Conservation (phyloP, 805 yeast genomes). For the Naumovozyma castellii region DNA sequence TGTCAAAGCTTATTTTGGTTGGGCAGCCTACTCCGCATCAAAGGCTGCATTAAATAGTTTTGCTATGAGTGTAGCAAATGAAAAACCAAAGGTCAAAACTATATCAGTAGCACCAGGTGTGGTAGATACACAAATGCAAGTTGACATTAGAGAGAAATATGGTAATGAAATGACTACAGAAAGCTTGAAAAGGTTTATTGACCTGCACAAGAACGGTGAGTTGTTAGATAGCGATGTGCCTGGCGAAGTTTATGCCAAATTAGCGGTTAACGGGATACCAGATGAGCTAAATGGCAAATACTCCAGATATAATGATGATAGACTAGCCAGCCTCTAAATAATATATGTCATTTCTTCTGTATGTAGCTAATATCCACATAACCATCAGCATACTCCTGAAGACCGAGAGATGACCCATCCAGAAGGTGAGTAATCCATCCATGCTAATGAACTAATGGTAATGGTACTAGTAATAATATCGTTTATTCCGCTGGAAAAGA, state of each 20-base stretch:
- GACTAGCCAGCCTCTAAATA: conserved; percentile 4
- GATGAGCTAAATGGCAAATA: conserved; percentile 55
- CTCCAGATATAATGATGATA: conserved; percentile 47
- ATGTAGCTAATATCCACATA: not conserved
- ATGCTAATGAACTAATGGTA: no score
- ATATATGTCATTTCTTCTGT: not conserved
- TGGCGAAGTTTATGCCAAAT: conserved; percentile 55
- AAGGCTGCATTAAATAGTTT: conserved; percentile 87
- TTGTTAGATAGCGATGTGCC: conserved; percentile 65
- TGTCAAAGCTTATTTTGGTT: conserved; percentile 36
- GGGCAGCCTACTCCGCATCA: conserved; percentile 89
- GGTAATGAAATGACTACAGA: conserved; percentile 53
- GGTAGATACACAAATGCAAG: conserved; percentile 86
- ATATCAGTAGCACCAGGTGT: conserved; percentile 90
- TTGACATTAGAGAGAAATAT: conserved; percentile 56
- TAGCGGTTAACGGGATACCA: conserved; percentile 54
- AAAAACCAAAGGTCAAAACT: conserved; percentile 43
- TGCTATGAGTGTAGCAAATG: conserved; percentile 55
- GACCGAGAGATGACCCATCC: no score
- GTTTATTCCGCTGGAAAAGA: not conserved
- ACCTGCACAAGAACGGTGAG: conserved; percentile 46
- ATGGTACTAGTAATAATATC: no score
- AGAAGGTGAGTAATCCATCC: no score
- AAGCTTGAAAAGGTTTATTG: conserved; percentile 51
- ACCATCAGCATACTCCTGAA: no score